Conservation (phyloP, 1,284 basidiomycete species). For the Caloboletus inedulis region DNA sequence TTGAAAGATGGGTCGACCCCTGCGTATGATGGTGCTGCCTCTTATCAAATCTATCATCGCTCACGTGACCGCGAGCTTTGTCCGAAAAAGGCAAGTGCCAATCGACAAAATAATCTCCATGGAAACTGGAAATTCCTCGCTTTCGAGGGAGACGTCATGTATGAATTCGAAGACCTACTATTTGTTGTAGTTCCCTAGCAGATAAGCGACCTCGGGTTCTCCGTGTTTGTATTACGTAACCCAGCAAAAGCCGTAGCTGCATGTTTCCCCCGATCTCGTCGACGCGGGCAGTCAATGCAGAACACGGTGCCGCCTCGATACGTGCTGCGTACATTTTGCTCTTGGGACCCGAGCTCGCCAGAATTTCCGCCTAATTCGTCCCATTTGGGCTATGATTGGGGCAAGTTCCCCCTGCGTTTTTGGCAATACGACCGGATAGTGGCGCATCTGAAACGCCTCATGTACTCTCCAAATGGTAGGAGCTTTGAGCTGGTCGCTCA, state of each 20-base stretch:
- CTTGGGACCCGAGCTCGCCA: not conserved
- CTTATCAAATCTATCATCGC: too few species aligned
- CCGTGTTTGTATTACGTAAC: not conserved
- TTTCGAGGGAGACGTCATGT: not conserved
- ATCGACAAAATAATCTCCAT: not conserved
- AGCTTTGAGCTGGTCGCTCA: not conserved
- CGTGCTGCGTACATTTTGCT: not conserved
- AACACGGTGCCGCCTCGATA: not conserved
- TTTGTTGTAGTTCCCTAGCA: not conserved
- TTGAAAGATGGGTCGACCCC: too few species aligned
- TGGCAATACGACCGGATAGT: not conserved
- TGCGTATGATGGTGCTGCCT: too few species aligned
- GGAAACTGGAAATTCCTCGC: not conserved
- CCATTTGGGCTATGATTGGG: not conserved
- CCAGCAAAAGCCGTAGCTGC: not conserved
- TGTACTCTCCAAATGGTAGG: not conserved
- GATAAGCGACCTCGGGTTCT: slow-evolving; percentile 2
- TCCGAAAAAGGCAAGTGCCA: not conserved
- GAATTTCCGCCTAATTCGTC: not conserved
- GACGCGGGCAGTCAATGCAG: not conserved
- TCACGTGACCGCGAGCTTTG: too few species aligned
- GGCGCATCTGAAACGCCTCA: not conserved
- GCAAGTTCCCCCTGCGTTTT: not conserved
- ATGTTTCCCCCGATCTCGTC: not conserved
- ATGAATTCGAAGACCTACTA: not conserved